Percentiles rank a stretch among this genome's conserved stretches.
phyloP scores from a whole-genome alignment of 306 rosid genomes.

The Cucumis melo region DNA sequence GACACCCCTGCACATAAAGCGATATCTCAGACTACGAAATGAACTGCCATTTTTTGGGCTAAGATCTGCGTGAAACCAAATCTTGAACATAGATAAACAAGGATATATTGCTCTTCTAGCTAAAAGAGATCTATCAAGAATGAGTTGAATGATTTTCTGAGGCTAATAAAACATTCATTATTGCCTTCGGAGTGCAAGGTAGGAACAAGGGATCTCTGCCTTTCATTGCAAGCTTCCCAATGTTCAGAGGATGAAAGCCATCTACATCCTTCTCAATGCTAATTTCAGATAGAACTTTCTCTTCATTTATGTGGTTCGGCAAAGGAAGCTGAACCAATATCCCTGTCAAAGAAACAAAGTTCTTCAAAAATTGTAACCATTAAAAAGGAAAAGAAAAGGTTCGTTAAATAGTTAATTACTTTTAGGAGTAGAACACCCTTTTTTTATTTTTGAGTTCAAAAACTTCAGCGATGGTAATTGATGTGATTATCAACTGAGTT shows the following conservation, averaged over 20 bases:
- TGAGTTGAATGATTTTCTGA: not conserved
- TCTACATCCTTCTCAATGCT: constrained; percentile 87
- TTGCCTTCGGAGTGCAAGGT: constrained; percentile 92
- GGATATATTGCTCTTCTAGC: not conserved
- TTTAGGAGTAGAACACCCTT: not conserved
- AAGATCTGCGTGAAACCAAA: not conserved
- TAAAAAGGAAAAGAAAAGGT: not conserved
- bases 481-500: no score
- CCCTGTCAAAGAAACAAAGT: constrained; percentile 29
- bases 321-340: constrained; percentile 89
- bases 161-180: not conserved
- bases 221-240: constrained; percentile 93
- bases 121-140: not conserved
- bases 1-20: constrained; percentile 47
- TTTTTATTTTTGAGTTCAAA: no score
- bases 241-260: constrained; percentile 92
- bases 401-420: not conserved
- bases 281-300: constrained; percentile 63
- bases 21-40: not conserved
- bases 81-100: not conserved
- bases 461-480: no score
- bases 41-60: not conserved
- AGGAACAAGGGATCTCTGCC: constrained; percentile 81
- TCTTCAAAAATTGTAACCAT: not conserved
- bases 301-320: constrained; percentile 85